Conservation (phyloP, 73 alveolate species). For the Paramecium bursaria region DNA sequence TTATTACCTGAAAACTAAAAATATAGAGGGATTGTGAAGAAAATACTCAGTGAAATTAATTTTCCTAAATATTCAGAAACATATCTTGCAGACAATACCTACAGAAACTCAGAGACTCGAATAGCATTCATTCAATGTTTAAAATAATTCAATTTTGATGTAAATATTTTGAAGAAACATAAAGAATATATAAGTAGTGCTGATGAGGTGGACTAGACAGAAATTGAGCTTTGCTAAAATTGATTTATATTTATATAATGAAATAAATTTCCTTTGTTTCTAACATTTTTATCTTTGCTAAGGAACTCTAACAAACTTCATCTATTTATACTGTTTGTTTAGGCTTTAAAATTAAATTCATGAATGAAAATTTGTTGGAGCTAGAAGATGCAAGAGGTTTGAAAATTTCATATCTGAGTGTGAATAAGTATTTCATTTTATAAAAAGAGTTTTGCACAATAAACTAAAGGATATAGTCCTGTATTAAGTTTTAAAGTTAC, state of each 20-base stretch:
- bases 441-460: not conserved
- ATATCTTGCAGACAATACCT: no score
- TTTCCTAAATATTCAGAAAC: not conserved
- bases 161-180: no score
- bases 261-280: not conserved
- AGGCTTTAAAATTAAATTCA: constrained; percentile 1
- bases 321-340: not conserved
- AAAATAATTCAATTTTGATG: no score
- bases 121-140: no score
- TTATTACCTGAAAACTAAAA: constrained; percentile 56
- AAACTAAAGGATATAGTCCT: constrained; percentile 9
- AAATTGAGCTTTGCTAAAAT: no score
- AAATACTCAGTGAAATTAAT: constrained; percentile 12
- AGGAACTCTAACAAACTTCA: constrained; percentile 12
- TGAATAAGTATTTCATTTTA: not conserved
- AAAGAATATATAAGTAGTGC: no score
- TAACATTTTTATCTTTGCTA: not conserved
- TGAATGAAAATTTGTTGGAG: constrained; percentile 36
- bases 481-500: not conserved
- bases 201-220: no score
- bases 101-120: no score
- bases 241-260: not conserved
- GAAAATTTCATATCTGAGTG: not conserved
- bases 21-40: constrained; percentile 56
- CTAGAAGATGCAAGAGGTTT: not conserved